Conservation (phyloP, 768 basidiomycete genomes). For the Porphyrellus cyaneotinctus region DNA sequence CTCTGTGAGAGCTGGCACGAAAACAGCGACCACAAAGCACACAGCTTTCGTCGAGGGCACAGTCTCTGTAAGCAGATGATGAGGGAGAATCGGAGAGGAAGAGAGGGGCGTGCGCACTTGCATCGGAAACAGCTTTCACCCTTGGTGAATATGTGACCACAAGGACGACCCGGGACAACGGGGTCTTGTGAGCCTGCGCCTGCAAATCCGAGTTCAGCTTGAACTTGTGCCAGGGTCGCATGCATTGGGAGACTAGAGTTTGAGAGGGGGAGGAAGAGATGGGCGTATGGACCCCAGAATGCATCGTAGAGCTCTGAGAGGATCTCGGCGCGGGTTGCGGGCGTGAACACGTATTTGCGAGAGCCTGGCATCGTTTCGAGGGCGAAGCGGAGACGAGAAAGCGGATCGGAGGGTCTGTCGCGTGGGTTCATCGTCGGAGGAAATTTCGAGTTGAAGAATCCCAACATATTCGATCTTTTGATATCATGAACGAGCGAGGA, state of each 20-base stretch:
- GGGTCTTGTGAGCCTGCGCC: slow-evolving; percentile 60
- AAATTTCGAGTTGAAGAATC: slow-evolving; percentile 47
- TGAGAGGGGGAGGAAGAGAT: slow-evolving; percentile 67
- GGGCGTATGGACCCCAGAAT: slow-evolving; percentile 74
- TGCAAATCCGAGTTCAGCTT: slow-evolving; percentile 51
- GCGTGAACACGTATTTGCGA: slow-evolving; percentile 72
- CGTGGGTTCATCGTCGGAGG: slow-evolving; percentile 52
- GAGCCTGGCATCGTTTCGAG: slow-evolving; percentile 81
- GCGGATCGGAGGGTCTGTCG: slow-evolving; percentile 55
- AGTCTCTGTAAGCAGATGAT: slow-evolving; percentile 57
- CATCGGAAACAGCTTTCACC: slow-evolving; percentile 92
- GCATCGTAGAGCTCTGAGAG: slow-evolving; percentile 77
- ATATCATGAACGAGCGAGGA: neutral
- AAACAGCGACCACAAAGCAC: slow-evolving; percentile 91
- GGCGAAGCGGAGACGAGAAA: slow-evolving; percentile 69
- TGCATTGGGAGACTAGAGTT: slow-evolving; percentile 60
- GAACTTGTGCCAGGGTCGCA: slow-evolving; percentile 65
- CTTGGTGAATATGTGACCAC: slow-evolving; percentile 83
- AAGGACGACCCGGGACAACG: slow-evolving; percentile 65
- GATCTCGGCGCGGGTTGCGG: slow-evolving; percentile 72
- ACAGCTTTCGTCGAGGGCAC: slow-evolving; percentile 83
- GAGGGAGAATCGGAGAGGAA: neutral
- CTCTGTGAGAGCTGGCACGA: slow-evolving; percentile 77
- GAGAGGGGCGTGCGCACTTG: slow-evolving; percentile 58
- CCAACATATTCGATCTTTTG: slow-evolving; percentile 33